Percentiles rank a stretch among this genome's conserved stretches.
Evolutionary conservation across 306 rosid species (phyloP).

Genomic region (Parietaria judaica): DNA sequence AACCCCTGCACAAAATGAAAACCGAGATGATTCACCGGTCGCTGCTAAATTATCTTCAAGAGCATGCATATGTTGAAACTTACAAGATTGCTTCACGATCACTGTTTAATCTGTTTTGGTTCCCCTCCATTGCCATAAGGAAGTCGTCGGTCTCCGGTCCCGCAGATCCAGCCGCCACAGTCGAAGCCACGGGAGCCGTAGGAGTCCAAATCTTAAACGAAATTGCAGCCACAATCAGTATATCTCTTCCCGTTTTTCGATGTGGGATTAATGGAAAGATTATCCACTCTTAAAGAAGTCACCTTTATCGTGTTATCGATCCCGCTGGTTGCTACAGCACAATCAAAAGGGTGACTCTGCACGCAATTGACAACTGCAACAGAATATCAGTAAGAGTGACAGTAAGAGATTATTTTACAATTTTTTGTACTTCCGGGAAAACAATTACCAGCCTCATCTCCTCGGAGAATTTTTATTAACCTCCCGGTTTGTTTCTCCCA

Average conservation of each 20-base stretch:
- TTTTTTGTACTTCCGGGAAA: neutral
- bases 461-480: slow-evolving; percentile 73
- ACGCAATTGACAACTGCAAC: slow-evolving; percentile 82
- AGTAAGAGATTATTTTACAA: neutral
- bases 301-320: slow-evolving; percentile 94
- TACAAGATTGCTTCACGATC: slow-evolving; percentile 68
- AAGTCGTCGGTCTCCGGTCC: slow-evolving; percentile 70
- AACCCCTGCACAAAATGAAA: slow-evolving; percentile 47
- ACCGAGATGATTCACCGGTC: slow-evolving; percentile 8
- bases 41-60: neutral
- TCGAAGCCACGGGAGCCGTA: slow-evolving; percentile 59
- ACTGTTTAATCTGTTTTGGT: slow-evolving; percentile 65
- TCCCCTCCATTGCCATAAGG: slow-evolving; percentile 55
- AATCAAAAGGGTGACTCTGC: slow-evolving; percentile 86
- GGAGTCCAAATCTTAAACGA: slow-evolving; percentile 84
- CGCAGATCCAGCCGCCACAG: slow-evolving; percentile 64
- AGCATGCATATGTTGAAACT: slow-evolving; percentile 19
- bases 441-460: slow-evolving; percentile 74
- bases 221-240: slow-evolving; percentile 20
- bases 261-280: neutral
- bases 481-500: slow-evolving; percentile 96
- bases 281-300: slow-evolving; percentile 17
- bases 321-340: slow-evolving; percentile 94
- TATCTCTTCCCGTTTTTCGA: neutral
- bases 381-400: slow-evolving; percentile 12